phyloP scores from a whole-genome alignment of 257 asterid species.

The Jacaranda mimosifolia region DNA sequence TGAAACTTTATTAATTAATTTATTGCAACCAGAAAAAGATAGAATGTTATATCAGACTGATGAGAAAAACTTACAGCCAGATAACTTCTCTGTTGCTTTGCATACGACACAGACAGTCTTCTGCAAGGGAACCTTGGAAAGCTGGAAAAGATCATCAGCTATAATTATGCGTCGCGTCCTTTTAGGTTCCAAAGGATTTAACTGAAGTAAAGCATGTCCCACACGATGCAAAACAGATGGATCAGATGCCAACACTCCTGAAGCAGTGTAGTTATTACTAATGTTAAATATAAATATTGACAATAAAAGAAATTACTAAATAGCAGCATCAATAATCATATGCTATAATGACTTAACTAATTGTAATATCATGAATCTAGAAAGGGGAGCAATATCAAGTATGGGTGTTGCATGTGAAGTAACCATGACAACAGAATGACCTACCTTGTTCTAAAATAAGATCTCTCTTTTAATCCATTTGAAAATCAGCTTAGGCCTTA shows the following conservation, averaged over 20 bases:
- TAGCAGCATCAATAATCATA: background rate
- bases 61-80: conserved; percentile 67
- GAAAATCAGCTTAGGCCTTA: conserved; percentile 12
- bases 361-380: background rate
- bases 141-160: conserved; percentile 98
- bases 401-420: conserved; percentile 1
- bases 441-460: background rate
- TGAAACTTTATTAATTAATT: conserved; percentile 24
- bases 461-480: background rate
- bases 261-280: conserved; percentile 38
- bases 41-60: background rate
- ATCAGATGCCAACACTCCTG: conserved; percentile 91
- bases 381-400: background rate
- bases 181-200: conserved; percentile 67
- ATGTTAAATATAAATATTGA: background rate
- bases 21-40: conserved; percentile 2
- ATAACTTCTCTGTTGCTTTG: conserved; percentile 68
- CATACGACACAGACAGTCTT: conserved; percentile 72
- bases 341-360: background rate
- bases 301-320: conserved; percentile 6
- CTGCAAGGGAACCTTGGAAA: conserved; percentile 75
- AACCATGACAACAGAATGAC: background rate
- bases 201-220: conserved; percentile 83
- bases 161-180: conserved; percentile 73
- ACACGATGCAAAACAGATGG: conserved; percentile 83